Evolutionary conservation across 2,329 filamentous ascomycete species (phyloP), one percentile per base, ranked within the genome.

Genomic region (Helminthosporium solani): DNA sequence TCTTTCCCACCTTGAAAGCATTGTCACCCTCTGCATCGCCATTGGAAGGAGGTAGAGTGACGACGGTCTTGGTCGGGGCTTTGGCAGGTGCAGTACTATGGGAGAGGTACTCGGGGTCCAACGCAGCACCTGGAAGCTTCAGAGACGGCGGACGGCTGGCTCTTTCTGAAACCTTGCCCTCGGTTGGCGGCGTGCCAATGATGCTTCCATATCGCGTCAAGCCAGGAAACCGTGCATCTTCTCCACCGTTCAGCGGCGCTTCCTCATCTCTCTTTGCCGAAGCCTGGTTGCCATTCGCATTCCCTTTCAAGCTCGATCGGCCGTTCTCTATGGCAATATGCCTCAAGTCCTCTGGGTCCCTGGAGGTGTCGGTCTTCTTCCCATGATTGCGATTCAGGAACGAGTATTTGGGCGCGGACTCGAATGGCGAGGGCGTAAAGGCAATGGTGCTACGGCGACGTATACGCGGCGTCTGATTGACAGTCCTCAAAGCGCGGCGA

Each of bases 121-220:
- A 57, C 2, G 84, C 83, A 21, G 84, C 82, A 46, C 78, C 82
- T 3, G 84, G 84, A 14, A 87, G 74, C 56, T 81, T 75, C 16
- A 87, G 73, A 0, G 75, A 77, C 14, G 77, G 76, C 23, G 77
- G 73, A 18, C 64, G 56, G 27, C 44, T 53, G 66, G 66, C 40
- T 70, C 49, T 50, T 23, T 38, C 35, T 8, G 34, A 15, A 6
- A 16, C 18, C 8, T 23, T 15, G 11, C 23, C 40, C 2, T 39
- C 25, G 8, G 46, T 53, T 15, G 61, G 60, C 3, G 80, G 80
- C 21, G 79, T 79, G 7, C 77, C 76, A 8, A 83, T 69, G 55
- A 86, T 85, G 61, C 83, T 86, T 36, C 84, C 84, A 74, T 86
- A 86, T 53, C 75, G 76, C 28, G 73, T 77, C 56, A 77, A 59